Evolutionary conservation across 345 rosid species (phyloP).

Genomic region (Corchorus capsularis): DNA sequence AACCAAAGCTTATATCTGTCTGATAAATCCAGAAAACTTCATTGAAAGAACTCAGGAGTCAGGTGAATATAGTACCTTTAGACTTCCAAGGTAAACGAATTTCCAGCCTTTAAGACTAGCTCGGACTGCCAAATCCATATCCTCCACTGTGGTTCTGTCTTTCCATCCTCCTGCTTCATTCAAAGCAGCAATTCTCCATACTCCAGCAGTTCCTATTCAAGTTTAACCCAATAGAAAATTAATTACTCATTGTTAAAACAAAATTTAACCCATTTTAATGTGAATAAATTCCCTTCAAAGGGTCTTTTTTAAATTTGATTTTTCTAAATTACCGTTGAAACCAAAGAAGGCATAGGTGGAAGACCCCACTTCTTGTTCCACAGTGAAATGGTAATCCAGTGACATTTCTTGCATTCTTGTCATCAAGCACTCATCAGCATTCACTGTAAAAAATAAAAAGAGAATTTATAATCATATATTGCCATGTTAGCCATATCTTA

Average conservation of each 20-base stretch:
- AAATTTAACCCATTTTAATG: background rate
- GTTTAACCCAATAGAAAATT: background rate
- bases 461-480: background rate
- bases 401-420: conserved; percentile 99
- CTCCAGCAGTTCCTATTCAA: conserved; percentile 83
- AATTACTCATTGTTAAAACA: background rate
- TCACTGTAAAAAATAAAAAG: conserved; percentile 52
- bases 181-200: conserved; percentile 88
- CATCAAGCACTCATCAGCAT: conserved; percentile 92
- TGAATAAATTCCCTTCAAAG: background rate
- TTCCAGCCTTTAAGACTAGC: conserved; percentile 99
- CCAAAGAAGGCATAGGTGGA: conserved; percentile 94
- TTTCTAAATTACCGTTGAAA: conserved; percentile 63
- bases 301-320: background rate
- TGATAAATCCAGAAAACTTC: background rate
- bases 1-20: background rate
- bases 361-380: conserved; percentile 98
- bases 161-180: conserved; percentile 99
- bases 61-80: conserved; percentile 54
- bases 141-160: conserved; percentile 98
- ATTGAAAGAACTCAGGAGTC: background rate
- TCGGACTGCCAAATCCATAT: conserved; percentile 96
- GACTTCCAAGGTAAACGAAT: conserved; percentile 67
- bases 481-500: conserved; percentile 27
- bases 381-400: conserved; percentile 87